phyloP scores from a whole-genome alignment of 129 eudicot genomes.

The Artemisia tridentata region DNA sequence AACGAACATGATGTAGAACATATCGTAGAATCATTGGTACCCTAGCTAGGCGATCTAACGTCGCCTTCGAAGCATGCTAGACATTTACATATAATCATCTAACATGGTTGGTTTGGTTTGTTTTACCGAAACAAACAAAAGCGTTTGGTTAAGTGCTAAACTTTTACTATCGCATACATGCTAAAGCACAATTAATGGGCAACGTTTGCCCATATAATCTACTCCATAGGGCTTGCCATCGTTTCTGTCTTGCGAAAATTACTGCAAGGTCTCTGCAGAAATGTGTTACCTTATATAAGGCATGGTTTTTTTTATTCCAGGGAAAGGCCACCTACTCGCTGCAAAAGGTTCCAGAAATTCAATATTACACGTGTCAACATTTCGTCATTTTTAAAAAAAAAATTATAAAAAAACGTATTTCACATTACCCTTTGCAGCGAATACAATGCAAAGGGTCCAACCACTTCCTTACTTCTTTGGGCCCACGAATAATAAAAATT shows the following conservation, averaged over 20 bases:
- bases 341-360: too few relatives aligned
- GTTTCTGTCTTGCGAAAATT: neutral
- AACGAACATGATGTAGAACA: conserved; percentile 18
- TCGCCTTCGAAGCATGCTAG: conserved; percentile 15
- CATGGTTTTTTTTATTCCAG: too few relatives aligned
- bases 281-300: too few relatives aligned
- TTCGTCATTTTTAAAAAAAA: too few relatives aligned
- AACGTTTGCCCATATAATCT: conserved; percentile 24
- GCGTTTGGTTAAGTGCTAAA: conserved; percentile 30
- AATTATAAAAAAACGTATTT: too few relatives aligned
- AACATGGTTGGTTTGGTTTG: conserved; percentile 35
- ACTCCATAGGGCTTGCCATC: conserved; percentile 5
- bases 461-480: too few relatives aligned
- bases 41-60: conserved; percentile 10
- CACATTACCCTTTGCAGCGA: too few relatives aligned
- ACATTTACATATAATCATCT: conserved; percentile 20
- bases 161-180: conserved; percentile 35
- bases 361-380: too few relatives aligned
- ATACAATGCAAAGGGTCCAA: too few relatives aligned
- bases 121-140: conserved; percentile 22
- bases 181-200: conserved; percentile 38
- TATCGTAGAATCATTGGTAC: conserved; percentile 24
- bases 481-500: too few relatives aligned
- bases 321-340: too few relatives aligned
- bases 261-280: too few relatives aligned